Conservation (phyloP, 257 asterid species). For the Nicotiana tabacum region DNA sequence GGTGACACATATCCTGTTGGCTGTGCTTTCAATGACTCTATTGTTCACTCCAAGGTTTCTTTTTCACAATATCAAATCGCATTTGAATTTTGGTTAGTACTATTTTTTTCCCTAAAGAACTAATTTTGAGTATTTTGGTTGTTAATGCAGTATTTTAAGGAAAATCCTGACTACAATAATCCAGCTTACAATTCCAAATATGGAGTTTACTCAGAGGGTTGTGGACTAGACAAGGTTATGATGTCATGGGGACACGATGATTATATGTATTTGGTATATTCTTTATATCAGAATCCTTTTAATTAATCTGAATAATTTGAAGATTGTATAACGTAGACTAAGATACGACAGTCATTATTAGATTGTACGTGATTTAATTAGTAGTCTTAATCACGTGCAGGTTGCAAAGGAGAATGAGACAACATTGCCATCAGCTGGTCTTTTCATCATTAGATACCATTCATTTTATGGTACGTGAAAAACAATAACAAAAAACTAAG, state of each 20-base stretch:
- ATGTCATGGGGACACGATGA: constrained; percentile 99
- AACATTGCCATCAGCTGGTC: constrained; percentile 70
- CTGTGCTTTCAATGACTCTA: constrained; percentile 71
- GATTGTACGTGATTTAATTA: neutral
- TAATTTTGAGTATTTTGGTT: neutral
- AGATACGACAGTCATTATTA: neutral
- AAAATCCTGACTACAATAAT: constrained; percentile 51
- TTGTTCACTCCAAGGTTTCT: constrained; percentile 65
- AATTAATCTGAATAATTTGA: neutral
- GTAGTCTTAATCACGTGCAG: constrained; percentile 18
- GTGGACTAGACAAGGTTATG: constrained; percentile 70
- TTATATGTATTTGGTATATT: constrained; percentile 74
- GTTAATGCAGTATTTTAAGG: constrained; percentile 51
- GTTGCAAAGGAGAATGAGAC: constrained; percentile 79
- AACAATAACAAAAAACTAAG: neutral
- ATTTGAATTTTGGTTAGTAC: neutral
- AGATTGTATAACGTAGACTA: neutral
- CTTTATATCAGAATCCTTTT: neutral
- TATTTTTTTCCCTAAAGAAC: neutral
- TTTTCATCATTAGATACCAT: constrained; percentile 74
- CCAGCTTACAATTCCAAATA: constrained; percentile 48
- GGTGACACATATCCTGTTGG: constrained; percentile 94
- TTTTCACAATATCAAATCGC: neutral
- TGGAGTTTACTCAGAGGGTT: constrained; percentile 64
- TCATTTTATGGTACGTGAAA: constrained; percentile 58